Evolutionary conservation across 805 yeast species (phyloP), one percentile per base, ranked within the genome.

Genomic region (Candida cerambycidarum): DNA sequence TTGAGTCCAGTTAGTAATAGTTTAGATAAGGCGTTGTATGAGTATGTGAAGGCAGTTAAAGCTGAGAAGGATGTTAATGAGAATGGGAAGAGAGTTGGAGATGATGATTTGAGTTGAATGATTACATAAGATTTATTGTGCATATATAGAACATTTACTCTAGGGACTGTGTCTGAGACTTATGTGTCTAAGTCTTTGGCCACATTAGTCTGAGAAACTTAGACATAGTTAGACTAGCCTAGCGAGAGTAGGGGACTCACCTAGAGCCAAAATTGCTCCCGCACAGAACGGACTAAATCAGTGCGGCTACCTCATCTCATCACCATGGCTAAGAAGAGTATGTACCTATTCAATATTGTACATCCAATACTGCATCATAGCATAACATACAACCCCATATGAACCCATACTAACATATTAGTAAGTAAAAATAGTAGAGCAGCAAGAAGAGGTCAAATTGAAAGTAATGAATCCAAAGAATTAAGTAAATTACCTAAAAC

Each of bases 341-440:
- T 39, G 73, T 62, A 21, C 23, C 8, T 21, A 21, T 21, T 21
- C 5, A 5, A 21, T 6, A 8, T 8, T 21, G 8, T 21, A n/a
- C n/a, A n/a, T n/a, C n/a, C n/a, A n/a, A n/a, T n/a, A n/a, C n/a
- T n/a, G n/a, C n/a, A n/a, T n/a, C n/a, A n/a, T n/a, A n/a, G n/a
- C n/a, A 21, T 21, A 21, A 21, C 5, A 21, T 21, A 21, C n/a
- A 21, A 21, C 23, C 23, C 5, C 5, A 6, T 8, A 8, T 21
- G 8, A 25, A 25, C 13, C 11, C 18, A 13, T 42, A 39, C 45
- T 39, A 43, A 36, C 47, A 16, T 14, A 11, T n/a, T 59, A 67
- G 75, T 81, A 19, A 82, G 88, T 14, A 83, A 82, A 51, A 80
- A 76, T 47, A 82, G 89, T 33, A 75, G 93, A 66, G 89, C 89